phyloP scores from a whole-genome alignment of 2,329 filamentous ascomycete species.

The Diaporthe ampelina region DNA sequence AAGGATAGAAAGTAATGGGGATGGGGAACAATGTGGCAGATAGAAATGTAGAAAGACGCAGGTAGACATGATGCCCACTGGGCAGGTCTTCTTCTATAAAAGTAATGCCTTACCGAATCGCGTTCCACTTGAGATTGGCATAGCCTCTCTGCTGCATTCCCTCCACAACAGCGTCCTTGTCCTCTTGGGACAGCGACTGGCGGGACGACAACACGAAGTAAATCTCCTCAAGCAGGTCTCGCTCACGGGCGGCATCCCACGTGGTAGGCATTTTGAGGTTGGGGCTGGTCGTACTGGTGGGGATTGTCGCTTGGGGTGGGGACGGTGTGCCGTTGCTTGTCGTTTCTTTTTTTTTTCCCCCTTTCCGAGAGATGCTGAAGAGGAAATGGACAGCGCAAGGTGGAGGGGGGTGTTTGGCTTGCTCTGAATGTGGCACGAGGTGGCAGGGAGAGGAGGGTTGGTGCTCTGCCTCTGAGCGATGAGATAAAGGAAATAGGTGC shows the following conservation, averaged over 20 bases:
- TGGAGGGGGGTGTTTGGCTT: not conserved
- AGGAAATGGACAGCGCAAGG: not conserved
- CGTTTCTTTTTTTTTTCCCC: not conserved
- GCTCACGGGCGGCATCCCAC: conserved; percentile 22
- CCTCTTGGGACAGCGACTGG: conserved; percentile 42
- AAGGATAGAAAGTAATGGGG: not conserved
- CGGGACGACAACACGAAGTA: conserved; percentile 41
- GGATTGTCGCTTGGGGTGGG: not conserved
- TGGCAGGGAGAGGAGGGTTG: not conserved
- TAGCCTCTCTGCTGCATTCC: conserved; percentile 46
- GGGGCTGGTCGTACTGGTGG: not conserved
- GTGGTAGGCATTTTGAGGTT: conserved; percentile 3
- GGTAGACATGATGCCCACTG: not conserved
- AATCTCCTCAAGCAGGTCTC: conserved; percentile 46
- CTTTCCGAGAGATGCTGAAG: not conserved
- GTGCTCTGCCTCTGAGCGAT: not conserved
- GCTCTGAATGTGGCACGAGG: not conserved
- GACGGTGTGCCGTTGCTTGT: not conserved
- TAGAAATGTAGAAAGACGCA: not conserved
- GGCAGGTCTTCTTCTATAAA: not conserved
- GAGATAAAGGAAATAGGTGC: not conserved
- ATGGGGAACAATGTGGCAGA: not conserved
- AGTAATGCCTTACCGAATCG: conserved; percentile 43
- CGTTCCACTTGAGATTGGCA: conserved; percentile 44
- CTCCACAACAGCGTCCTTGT: conserved; percentile 44